Conservation (phyloP, 2,329 filamentous ascomycete species). For the Hypoxylon sp. region DNA sequence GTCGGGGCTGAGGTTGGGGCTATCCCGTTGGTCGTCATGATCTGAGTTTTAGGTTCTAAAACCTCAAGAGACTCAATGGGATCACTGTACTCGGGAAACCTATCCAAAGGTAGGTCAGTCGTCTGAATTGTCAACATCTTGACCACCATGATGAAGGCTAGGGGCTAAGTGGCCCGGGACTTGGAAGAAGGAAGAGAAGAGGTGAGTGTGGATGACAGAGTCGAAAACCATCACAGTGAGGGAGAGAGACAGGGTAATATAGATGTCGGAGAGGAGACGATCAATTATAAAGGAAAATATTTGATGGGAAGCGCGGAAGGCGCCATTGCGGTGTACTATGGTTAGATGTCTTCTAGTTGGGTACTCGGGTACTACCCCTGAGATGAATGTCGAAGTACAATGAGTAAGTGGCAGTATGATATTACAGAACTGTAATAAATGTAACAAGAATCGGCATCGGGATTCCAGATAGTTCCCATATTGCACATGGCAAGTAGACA, state of each 20-base stretch:
- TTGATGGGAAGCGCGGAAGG: conserved; percentile 22
- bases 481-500: conserved; percentile 21
- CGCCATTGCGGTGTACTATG: conserved; percentile 30
- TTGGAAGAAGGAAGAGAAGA: conserved; percentile 1
- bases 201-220: conserved; percentile 6
- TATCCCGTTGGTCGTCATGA: conserved; percentile 54
- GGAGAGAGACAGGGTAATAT: not conserved
- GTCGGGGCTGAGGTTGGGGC: conserved; percentile 52
- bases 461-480: conserved; percentile 24
- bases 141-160: conserved; percentile 43
- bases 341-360: conserved; percentile 6
- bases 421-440: conserved; percentile 20
- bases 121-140: conserved; percentile 58
- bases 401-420: conserved; percentile 12
- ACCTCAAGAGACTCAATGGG: conserved; percentile 52
- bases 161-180: conserved; percentile 9
- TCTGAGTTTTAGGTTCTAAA: conserved; percentile 42
- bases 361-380: conserved; percentile 24
- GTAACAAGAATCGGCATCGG: conserved; percentile 15
- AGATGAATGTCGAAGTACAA: conserved; percentile 19
- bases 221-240: conserved; percentile 6
- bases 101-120: conserved; percentile 59
- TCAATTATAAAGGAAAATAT: conserved; percentile 19
- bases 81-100: conserved; percentile 62
- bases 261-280: conserved; percentile 4